A percentile compares a stretch with the other conserved stretches of the same genome.
phyloP scores from a whole-genome alignment of 2,329 filamentous ascomycete species.

The Diplodia seriata region DNA sequence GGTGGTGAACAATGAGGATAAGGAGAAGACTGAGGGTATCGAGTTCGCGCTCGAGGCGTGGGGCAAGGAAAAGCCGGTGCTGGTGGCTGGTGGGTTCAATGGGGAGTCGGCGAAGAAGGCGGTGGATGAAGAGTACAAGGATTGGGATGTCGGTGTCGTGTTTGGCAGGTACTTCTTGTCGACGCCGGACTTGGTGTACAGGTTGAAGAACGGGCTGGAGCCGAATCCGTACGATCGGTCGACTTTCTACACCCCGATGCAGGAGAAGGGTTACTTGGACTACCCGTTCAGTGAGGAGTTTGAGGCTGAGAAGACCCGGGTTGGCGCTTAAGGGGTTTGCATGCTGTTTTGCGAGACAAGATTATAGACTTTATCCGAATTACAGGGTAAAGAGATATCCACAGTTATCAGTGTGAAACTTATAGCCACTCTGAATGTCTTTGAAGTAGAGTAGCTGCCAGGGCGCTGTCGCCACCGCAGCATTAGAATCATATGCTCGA shows the following conservation, averaged over 20 bases:
- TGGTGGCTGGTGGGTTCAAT: conserved; percentile 53
- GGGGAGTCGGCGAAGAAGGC: conserved; percentile 47
- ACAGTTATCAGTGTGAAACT: too few species aligned
- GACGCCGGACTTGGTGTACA: conserved; percentile 57
- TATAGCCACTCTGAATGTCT: too few species aligned
- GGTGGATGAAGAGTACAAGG: conserved; percentile 51
- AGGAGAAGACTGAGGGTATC: conserved; percentile 37
- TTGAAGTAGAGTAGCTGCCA: too few species aligned
- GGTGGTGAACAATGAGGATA: conserved; percentile 53
- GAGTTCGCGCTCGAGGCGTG: conserved; percentile 40
- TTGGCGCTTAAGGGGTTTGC: conserved; percentile 8
- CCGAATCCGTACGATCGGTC: conserved; percentile 54
- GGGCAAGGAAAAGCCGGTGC: conserved; percentile 40
- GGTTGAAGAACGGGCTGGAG: conserved; percentile 53
- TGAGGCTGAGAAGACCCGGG: conserved; percentile 35
- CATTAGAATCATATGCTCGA: too few species aligned
- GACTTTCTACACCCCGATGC: conserved; percentile 52
- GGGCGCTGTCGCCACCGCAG: too few species aligned
- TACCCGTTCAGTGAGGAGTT: conserved; percentile 50
- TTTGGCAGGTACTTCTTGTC: conserved; percentile 59
- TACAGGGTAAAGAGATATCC: too few species aligned
- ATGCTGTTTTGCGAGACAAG: too few species aligned
- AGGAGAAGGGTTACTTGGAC: conserved; percentile 50
- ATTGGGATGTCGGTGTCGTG: conserved; percentile 53
- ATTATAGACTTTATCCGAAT: too few species aligned